Evolutionary conservation across 2,329 filamentous ascomycete species (phyloP), one percentile per base, ranked within the genome.

Genomic region (Coniochaeta sp.): DNA sequence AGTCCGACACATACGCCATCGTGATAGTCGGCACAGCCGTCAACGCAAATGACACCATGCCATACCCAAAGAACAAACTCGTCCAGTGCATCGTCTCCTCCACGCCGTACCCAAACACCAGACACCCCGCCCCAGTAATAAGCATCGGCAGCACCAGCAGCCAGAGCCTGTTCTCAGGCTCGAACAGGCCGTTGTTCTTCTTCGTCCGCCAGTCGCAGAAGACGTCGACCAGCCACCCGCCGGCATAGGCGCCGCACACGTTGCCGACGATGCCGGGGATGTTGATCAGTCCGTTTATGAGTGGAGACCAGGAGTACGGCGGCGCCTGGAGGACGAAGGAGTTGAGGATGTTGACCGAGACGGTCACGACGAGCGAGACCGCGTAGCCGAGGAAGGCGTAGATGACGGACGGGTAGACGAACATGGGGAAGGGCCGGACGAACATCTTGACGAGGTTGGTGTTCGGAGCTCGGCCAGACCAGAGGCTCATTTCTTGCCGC

Each of bases 61-160:
- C 72, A 51, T 74, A 74, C 3, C 70, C 71, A 50, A 75, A 69
- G 58, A 74, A 74, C 47, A 75, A 55, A 9, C 67, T 64, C 4
- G 67, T 67, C 73, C 73, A 76, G 53, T 71, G 62, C 53, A 73
- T 48, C 2, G 59, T 63, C 14, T 65, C 54, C 48, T 69, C 62
- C 7, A 73, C 71, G 5, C 70, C 72, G 50, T 74, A 74, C 1
- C 72, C 72, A 49, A 73, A 75, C 14, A 71, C 52, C 16, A 76
- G 51, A 50, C 69, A 72, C 0, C 73, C 73, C 3, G 67, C 66
- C 1, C 67, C 68, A 1, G 71, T 72, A 52, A 74, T 61, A 1
- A 74, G 26, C 1, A 68, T 59, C 1, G 72, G 71, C 14, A 75
- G 62, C 33, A 67, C 56, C 6, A 72, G 61, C 28, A 74, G 53